Evolutionary conservation across 257 asterid species (phyloP), one percentile per base, ranked within the genome.

Genomic region (Solanum raphanifolium): DNA sequence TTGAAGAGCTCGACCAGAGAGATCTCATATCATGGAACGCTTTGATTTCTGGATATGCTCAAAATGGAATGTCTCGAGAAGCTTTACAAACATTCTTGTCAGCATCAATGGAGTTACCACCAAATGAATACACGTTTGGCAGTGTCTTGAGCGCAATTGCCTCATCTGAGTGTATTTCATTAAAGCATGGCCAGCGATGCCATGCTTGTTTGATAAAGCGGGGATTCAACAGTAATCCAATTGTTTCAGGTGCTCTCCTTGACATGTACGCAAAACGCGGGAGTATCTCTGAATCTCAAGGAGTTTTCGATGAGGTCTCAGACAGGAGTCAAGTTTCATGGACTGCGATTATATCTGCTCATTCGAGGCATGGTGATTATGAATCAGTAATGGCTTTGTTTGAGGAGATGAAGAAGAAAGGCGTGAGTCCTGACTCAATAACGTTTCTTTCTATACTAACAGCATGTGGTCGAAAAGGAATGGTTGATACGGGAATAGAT

Each of bases 231-330:
- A 55, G 74, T 0, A 90, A 94, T 88, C 96, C 96, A 38, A 89
- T 95, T 48, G 91, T 94, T 88, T 94, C 94, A 4, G 94, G 94
- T 55, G 97, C 98, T 85, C 94, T 97, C 83, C 98, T 97, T 79
- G 98, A 97, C 85, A 97, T 97, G 99, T 95, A 97, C 4, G 98
- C 99, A 43, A 97, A 95, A 85, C 95, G 98, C 72, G 99, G 99
- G 86, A 95, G 94, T 92, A 94, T 97, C 82, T 66, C n/a, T 65
- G 98, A 97, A 86, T 95, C 99, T 69, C 88, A 85, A 82, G 91
- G 89, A 90, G 93, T 95, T 34, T 97, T 95, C 39, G 20, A 81
- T 9, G 99, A 93, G 90, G 88, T 90, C 52, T 27, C 87, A 3
- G 92, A 92, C 86, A 94, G 88, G 87, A 93, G 84, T 82, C 98